Percentiles rank a stretch among this genome's conserved stretches.
phyloP scores from a whole-genome alignment of 2,329 filamentous ascomycete genomes.

The Alternaria sp. region DNA sequence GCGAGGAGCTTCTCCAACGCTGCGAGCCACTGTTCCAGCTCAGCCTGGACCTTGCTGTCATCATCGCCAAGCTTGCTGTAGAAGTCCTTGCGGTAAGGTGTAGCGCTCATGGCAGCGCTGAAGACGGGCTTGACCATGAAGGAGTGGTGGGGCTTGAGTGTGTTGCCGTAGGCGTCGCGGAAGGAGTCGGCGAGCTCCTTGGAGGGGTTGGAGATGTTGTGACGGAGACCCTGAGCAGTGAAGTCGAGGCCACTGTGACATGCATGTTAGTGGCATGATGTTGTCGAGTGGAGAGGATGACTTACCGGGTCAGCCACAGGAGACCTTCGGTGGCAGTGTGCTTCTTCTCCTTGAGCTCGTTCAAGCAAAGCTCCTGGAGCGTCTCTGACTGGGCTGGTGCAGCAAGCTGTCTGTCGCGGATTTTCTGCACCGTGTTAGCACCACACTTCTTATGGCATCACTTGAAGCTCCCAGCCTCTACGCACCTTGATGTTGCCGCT shows the following conservation, averaged over 20 bases:
- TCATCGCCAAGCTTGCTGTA: slow-evolving; percentile 84
- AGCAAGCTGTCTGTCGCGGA: slow-evolving; percentile 81
- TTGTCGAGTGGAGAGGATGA: slow-evolving; percentile 10
- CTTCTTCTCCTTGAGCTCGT: slow-evolving; percentile 90
- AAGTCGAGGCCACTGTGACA: slow-evolving; percentile 85
- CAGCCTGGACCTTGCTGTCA: slow-evolving; percentile 66
- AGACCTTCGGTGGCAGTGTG: slow-evolving; percentile 88
- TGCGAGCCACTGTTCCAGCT: slow-evolving; percentile 76
- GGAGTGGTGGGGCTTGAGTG: slow-evolving; percentile 90
- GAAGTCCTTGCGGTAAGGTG: slow-evolving; percentile 92
- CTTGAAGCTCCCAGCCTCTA: background rate
- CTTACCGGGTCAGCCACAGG: slow-evolving; percentile 87
- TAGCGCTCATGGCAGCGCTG: slow-evolving; percentile 89
- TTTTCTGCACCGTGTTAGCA: slow-evolving; percentile 69
- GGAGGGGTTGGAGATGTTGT: slow-evolving; percentile 72
- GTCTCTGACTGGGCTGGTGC: slow-evolving; percentile 81
- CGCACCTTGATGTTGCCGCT: slow-evolving; percentile 85
- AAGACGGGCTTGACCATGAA: slow-evolving; percentile 93
- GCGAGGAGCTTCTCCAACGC: slow-evolving; percentile 78
- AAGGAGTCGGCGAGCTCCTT: slow-evolving; percentile 89
- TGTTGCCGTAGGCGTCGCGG: slow-evolving; percentile 81
- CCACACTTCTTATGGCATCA: background rate
- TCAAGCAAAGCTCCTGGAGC: slow-evolving; percentile 82
- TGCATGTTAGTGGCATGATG: background rate
- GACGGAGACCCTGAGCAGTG: slow-evolving; percentile 81